Base-by-base conservation (phyloP, 2,329 filamentous ascomycete species). In the Fusarium sp. region DNA sequence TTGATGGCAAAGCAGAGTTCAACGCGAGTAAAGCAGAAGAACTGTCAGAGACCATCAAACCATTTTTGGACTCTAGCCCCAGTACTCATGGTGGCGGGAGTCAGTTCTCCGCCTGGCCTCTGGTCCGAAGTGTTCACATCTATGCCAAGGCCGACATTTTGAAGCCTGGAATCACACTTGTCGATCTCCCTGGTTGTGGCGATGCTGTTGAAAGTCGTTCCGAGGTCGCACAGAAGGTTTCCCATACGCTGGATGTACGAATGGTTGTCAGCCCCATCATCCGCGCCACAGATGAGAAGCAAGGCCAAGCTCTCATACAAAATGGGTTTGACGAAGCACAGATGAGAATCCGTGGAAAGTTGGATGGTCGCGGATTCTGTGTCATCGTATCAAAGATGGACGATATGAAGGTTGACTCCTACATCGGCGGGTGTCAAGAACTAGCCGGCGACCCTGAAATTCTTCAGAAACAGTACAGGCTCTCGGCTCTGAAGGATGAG, bases 171-270 rank as follows among this genome's bases (percentile, higher is more conserved):
- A 79, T 85, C 3, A 81, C 83, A 0, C 76, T 88, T 6, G 84
- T 87, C 1, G 85, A 88, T 62, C 77, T 88, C 0, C 86, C 86
- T 0, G 86, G 86, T 9, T 78, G 85, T 0, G 82, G 83, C 1
- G 86, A 88, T 18, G 58, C 62, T 0, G 62, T 70, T 0, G 57
- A 63, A 2, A 76, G 75, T 20, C 75, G 79, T 3, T 71, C 71
- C 0, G 46, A 60, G 0, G 52, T 79, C 0, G 75, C 78, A 0
- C 16, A 60, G 4, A 56, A 59, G 0, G 72, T 62, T 18, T 71
- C 71, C 6, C n/a, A 61, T 0, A 53, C 44, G 0, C 56, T 80
- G 0, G 70, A 75, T 10, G 65, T 77, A 4, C 75, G 75, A 0
- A 44, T 79, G 30, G 65, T 80, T 0, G 76, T 80, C 0, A 45